Evolutionary conservation across 2,329 filamentous ascomycete species (phyloP).

Genomic region (Neonectria faginata): DNA sequence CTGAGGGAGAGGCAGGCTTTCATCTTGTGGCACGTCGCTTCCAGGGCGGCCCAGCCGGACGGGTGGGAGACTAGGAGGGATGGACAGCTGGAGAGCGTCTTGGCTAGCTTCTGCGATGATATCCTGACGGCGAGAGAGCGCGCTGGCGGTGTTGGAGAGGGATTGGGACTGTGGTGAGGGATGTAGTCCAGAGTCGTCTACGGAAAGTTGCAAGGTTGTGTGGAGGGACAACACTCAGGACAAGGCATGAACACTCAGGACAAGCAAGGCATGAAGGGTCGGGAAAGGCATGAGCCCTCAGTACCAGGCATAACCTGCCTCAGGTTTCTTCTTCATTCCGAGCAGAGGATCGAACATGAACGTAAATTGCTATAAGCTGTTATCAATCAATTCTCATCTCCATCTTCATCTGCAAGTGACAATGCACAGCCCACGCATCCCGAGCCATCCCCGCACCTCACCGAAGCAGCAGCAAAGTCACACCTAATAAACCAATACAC

Average conservation of each 20-base stretch:
- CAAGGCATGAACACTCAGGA: too few species aligned
- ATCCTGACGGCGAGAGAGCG: not conserved
- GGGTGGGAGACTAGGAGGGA: slow-evolving; percentile 29
- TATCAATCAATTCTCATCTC: not conserved
- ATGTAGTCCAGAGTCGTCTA: not conserved
- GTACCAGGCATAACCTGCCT: not conserved
- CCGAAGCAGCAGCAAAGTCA: not conserved
- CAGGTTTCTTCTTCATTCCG: not conserved
- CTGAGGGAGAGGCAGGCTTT: slow-evolving; percentile 26
- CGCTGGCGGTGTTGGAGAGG: not conserved
- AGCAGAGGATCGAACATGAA: not conserved
- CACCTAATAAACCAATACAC: not conserved
- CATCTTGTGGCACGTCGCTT: slow-evolving; percentile 36
- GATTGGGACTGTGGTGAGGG: not conserved
- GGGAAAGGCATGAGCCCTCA: too few species aligned
- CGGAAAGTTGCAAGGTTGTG: not conserved
- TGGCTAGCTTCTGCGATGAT: slow-evolving; percentile 14
- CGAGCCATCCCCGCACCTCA: not conserved
- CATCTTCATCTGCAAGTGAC: not conserved
- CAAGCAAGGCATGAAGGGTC: too few species aligned
- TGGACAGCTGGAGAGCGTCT: slow-evolving; percentile 5
- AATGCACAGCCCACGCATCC: not conserved
- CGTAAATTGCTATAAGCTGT: not conserved
- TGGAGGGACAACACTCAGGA: not conserved
- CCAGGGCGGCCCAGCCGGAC: slow-evolving; percentile 22